Percentiles rank a stretch among this genome's conserved stretches.
These are phyloP conservation scores for Sungouiella thailandica DNA, from an alignment of 805 yeast genomes.

Conservation along the genomic window DNA sequence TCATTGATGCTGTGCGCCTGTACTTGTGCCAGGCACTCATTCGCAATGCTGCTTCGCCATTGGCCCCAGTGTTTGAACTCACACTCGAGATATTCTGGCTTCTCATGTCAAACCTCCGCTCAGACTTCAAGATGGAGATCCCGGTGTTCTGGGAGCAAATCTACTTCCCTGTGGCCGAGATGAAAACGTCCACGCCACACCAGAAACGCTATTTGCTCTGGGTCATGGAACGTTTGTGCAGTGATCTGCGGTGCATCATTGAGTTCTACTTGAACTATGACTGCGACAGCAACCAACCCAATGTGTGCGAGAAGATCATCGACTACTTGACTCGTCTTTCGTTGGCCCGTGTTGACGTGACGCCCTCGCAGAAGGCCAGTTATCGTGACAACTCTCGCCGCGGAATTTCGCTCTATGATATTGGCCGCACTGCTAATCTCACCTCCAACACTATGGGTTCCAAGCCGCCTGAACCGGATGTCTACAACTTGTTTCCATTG, in stretches of 20 bases:
- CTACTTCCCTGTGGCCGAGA: constrained; percentile 89
- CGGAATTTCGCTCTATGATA: constrained; percentile 69
- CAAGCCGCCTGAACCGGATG: constrained; percentile 52
- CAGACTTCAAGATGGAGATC: constrained; percentile 86
- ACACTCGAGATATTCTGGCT: constrained; percentile 93
- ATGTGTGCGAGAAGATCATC: constrained; percentile 77
- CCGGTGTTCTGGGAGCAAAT: constrained; percentile 92
- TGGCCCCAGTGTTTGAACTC: constrained; percentile 88
- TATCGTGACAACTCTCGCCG: constrained; percentile 36
- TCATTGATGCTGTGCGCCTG: constrained; percentile 78
- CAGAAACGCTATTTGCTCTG: constrained; percentile 85
- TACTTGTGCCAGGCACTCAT: constrained; percentile 78
- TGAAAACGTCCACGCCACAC: constrained; percentile 86
- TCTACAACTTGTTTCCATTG: constrained; percentile 54
- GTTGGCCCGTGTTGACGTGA: constrained; percentile 63
- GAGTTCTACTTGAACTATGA: constrained; percentile 94
- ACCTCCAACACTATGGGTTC: constrained; percentile 63
- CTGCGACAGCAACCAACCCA: constrained; percentile 78
- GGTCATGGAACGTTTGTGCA: constrained; percentile 75
- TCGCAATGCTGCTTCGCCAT: constrained; percentile 86
- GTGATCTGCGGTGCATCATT: constrained; percentile 84
- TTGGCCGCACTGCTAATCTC: constrained; percentile 68
- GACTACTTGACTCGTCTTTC: constrained; percentile 74
- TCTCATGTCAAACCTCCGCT: constrained; percentile 72
- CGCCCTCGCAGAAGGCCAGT: constrained; percentile 59